Base-by-base conservation (phyloP, 306 rosid genomes). In the Pyrus bretschneideri region DNA sequence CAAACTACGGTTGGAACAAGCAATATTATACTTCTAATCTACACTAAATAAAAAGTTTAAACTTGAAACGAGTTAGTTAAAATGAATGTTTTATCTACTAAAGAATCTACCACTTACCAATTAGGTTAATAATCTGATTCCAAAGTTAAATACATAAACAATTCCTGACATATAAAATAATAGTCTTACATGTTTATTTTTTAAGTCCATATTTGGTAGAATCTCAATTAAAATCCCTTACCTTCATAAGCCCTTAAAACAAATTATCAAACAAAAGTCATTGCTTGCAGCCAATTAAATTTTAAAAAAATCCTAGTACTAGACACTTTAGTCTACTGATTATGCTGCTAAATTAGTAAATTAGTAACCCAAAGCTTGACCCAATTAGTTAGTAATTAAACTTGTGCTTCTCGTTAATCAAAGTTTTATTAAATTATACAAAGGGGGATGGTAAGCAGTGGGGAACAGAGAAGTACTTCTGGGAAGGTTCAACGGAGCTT, bases 381-480 rank as follows among this genome's bases (percentile, higher is more conserved):
- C 35, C 18, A 23, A 3, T 27, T 11, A 9, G 59, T 61, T 44
- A 33, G 11, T 46, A 14, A 46, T 46, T 4, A 66, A 79, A 54
- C 76, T 22, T 74, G 49, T 69, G 71, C 29, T 57, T 27, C 33
- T 31, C 31, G 13, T 40, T 40, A 13, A 2, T 35, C 35, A 15
- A 1, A 15, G 54, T 46, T 33, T 15, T 27, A 25, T 22, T 42
- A 61, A 35, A 9, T 70, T 13, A 4, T 27, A 31, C 21, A 12
- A 23, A 64, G 73, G 67, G 80, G 65, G 76, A 66, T 75, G 42
- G 55, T 42, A 38, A 31, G 64, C 64, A 22, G 27, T 6, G 74
- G 19, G 59, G 51, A 78, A 70, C 81, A 74, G 75, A 71, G 65
- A 76, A 68, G 87, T 80, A 74, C 87, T 44, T 81, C 42, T 52